Percentiles rank a stretch among this genome's conserved stretches.
phyloP scores from a whole-genome alignment of 1,284 basidiomycete species.

The Sparassis latifolia region DNA sequence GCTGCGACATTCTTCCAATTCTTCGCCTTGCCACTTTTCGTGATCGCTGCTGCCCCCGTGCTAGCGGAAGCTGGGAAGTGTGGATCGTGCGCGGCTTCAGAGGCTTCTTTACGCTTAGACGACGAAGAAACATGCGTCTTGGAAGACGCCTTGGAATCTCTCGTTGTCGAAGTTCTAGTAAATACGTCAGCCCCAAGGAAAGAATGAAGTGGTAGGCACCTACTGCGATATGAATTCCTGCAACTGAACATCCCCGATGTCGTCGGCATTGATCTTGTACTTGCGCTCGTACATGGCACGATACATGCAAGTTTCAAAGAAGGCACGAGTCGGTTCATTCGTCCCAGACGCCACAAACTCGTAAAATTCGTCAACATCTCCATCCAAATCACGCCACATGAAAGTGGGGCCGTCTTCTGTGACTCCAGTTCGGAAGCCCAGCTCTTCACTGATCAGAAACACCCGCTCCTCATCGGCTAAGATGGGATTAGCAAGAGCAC shows the following conservation, averaged over 20 bases:
- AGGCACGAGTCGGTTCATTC: slow-evolving; percentile 76
- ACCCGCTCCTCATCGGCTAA: slow-evolving; percentile 86
- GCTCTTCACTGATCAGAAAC: slow-evolving; percentile 86
- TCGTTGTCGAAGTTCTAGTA: slow-evolving; percentile 31
- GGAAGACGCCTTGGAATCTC: slow-evolving; percentile 19
- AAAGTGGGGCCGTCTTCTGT: slow-evolving; percentile 75
- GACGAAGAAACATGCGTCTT: slow-evolving; percentile 16
- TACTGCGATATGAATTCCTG: slow-evolving; percentile 76
- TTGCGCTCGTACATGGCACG: slow-evolving; percentile 94
- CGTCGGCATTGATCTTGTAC: slow-evolving; percentile 68
- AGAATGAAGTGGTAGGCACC: slow-evolving; percentile 23
- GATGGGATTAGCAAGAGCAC: background rate
- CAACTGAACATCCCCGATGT: slow-evolving; percentile 59
- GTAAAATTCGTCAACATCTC: slow-evolving; percentile 75
- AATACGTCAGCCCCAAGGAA: background rate
- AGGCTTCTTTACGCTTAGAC: slow-evolving; percentile 13
- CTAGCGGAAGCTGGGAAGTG: slow-evolving; percentile 11
- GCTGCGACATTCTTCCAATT: slow-evolving; percentile 7
- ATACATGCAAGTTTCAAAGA: slow-evolving; percentile 92
- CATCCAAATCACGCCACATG: slow-evolving; percentile 86
- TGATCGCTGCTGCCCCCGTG: slow-evolving; percentile 12
- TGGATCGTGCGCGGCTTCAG: slow-evolving; percentile 6
- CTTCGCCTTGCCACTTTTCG: slow-evolving; percentile 14
- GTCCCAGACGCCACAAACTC: slow-evolving; percentile 79
- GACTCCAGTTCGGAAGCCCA: slow-evolving; percentile 74